These are phyloP conservation scores for Dactylonectria macrodidyma DNA, from an alignment of 2,329 filamentous ascomycete genomes.

Conservation along the genomic window DNA sequence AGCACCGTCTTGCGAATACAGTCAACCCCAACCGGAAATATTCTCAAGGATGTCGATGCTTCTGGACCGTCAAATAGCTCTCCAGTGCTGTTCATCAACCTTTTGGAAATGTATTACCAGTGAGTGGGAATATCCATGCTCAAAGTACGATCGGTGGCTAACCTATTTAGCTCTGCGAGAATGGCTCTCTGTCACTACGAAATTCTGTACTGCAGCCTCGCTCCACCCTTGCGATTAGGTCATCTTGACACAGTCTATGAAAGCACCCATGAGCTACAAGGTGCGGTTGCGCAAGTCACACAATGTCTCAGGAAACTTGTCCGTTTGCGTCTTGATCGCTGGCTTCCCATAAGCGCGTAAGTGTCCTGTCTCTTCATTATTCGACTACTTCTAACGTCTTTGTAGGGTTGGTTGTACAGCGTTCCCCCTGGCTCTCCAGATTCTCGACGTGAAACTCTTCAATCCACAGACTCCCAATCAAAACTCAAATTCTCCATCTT, in stretches of 20 bases:
- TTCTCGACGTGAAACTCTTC: constrained; percentile 43
- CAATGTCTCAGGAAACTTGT: constrained; percentile 41
- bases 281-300: constrained; percentile 40
- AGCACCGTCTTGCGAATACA: constrained; percentile 37
- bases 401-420: constrained; percentile 44
- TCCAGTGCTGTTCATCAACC: constrained; percentile 40
- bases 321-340: constrained; percentile 32
- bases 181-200: constrained; percentile 44
- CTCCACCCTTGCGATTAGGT: constrained; percentile 18
- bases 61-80: constrained; percentile 29
- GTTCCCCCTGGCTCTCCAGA: constrained; percentile 39
- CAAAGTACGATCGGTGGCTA: neutral
- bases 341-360: constrained; percentile 46
- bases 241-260: constrained; percentile 19
- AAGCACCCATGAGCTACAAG: constrained; percentile 42
- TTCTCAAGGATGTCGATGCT: constrained; percentile 21
- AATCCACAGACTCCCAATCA: constrained; percentile 23
- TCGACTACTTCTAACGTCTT: neutral
- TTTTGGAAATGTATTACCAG: constrained; percentile 48
- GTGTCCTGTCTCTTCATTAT: neutral
- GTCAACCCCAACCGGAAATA: constrained; percentile 28
- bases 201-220: constrained; percentile 36
- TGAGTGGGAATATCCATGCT: neutral
- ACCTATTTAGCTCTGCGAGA: constrained; percentile 34
- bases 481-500: constrained; percentile 2